Evolutionary conservation across 2,329 filamentous ascomycete species (phyloP).

Genomic region (Oidium heveae): DNA sequence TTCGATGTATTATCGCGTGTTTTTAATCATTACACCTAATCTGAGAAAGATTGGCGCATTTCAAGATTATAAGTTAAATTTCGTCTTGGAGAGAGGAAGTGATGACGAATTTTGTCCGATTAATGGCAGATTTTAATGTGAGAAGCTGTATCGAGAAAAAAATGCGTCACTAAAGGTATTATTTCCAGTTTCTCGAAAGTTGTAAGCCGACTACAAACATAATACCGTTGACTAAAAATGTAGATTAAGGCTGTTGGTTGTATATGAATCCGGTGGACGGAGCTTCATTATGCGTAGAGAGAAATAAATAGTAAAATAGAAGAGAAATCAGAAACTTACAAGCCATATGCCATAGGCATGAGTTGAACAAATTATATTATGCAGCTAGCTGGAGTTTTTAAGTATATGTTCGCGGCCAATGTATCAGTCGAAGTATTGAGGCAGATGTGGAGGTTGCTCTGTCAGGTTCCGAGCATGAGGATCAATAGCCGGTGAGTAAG

Average conservation of each 20-base stretch:
- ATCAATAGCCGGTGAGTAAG: not conserved
- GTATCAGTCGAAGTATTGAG: not conserved
- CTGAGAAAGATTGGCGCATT: conserved; percentile 12
- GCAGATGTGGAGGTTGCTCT: not conserved
- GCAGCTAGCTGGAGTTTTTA: not conserved
- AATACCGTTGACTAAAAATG: not conserved
- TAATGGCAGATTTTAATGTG: conserved; percentile 4
- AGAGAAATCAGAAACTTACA: conserved; percentile 14
- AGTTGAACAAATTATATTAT: not conserved
- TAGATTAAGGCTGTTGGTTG: not conserved
- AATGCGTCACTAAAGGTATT: conserved; percentile 1
- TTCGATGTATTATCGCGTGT: conserved; percentile 4
- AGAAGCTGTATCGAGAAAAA: conserved; percentile 2
- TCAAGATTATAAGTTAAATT: conserved; percentile 2
- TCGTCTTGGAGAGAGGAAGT: not conserved
- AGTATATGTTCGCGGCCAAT: not conserved
- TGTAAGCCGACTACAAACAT: not conserved
- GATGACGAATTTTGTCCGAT: conserved; percentile 8
- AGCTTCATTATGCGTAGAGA: not conserved
- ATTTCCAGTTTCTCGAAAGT: not conserved
- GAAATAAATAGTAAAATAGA: conserved; percentile 1
- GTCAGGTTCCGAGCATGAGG: not conserved
- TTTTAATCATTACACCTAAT: conserved; percentile 2
- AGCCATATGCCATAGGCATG: conserved; percentile 15
- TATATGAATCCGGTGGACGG: not conserved